Evolutionary conservation across 2,329 filamentous ascomycete species (phyloP).

Genomic region (Rhytidhysteron rufulum): DNA sequence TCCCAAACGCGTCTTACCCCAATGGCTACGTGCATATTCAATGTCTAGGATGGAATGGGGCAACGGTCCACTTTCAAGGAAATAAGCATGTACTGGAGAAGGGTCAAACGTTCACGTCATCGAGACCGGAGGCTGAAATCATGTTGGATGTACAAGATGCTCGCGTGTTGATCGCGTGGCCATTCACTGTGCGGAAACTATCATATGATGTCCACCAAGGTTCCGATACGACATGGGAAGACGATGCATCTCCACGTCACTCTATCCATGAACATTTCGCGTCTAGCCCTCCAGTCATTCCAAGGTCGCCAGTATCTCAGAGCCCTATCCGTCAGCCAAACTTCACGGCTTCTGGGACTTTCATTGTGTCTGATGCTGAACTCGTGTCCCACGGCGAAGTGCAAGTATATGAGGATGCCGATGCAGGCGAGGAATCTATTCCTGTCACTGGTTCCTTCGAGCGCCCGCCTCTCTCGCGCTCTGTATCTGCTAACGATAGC

Average conservation of each 20-base stretch:
- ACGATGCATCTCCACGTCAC: slow-evolving; percentile 40
- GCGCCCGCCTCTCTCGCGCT: slow-evolving; percentile 21
- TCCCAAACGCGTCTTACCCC: slow-evolving; percentile 63
- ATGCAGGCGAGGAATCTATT: slow-evolving; percentile 24
- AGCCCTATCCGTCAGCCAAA: slow-evolving; percentile 52
- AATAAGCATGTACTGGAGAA: slow-evolving; percentile 81
- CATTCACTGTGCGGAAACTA: slow-evolving; percentile 51
- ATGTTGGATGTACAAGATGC: slow-evolving; percentile 95
- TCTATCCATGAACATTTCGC: slow-evolving; percentile 43
- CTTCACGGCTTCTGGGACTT: slow-evolving; percentile 40
- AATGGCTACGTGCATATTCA: slow-evolving; percentile 79
- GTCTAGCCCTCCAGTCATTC: slow-evolving; percentile 61
- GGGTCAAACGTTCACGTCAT: slow-evolving; percentile 84
- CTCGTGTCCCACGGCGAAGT: slow-evolving; percentile 28
- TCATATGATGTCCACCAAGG: slow-evolving; percentile 44
- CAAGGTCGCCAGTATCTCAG: slow-evolving; percentile 75
- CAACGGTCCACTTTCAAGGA: slow-evolving; percentile 88
- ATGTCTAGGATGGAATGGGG: slow-evolving; percentile 93
- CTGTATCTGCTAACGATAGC: slow-evolving; percentile 16
- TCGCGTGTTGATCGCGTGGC: slow-evolving; percentile 87
- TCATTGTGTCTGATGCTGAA: slow-evolving; percentile 39
- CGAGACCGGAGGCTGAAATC: slow-evolving; percentile 82
- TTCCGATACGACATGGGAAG: slow-evolving; percentile 66
- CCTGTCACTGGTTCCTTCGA: slow-evolving; percentile 25
- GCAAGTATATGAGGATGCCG: slow-evolving; percentile 37